Base-by-base conservation (phyloP, 345 rosid species). In the Turnera subulata region DNA sequence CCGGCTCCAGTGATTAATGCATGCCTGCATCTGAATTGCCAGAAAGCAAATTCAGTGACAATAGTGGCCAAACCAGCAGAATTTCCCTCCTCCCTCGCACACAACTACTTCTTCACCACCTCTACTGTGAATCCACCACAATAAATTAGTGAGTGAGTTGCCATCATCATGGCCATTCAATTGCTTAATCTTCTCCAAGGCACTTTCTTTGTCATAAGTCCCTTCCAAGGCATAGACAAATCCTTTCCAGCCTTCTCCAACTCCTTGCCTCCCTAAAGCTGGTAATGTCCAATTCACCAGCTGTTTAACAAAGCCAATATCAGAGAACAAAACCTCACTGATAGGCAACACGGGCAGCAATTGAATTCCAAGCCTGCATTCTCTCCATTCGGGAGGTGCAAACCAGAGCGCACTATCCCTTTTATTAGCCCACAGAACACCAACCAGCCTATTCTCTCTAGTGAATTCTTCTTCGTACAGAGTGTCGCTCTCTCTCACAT, bases 241-340 rank as follows among this genome's bases (percentile, higher is more conserved):
- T 19, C 98, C 97, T 76, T 89, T 92, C 97, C 97, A 92, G 16
- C 96, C 94, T 69, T 84, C 96, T 42, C 83, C 98, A 17, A 83
- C 96, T 15, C 82, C 77, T 6, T 76, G 89, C 67, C 95, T 83
- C 13, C 8, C 64, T 56, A 92, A 66, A 46, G 89, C 89, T 0
- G 94, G 98, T 17, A 74, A 29, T 2, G 93, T 74, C 98, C 96
- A 92, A 0, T 77, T 70, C 78, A 92, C 96, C 7, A 92, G 94
- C 79, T 86, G 73, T 54, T 71, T 74, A 39, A 43, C 75, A 47
- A 79, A 89, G 18, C 65, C 66, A 18, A 76, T 71, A 26, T 86
- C 89, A 0, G 96, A 83, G 77, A 86, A 89, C 48, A 92, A 66
- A 64, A 79, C 73, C 73, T 89, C 93, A 2, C 84, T 64, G 35